Percentiles rank a stretch among this genome's conserved stretches.
phyloP scores from a whole-genome alignment of 495 filamentous ascomycete species.

The Lasiosphaeria miniovina region DNA sequence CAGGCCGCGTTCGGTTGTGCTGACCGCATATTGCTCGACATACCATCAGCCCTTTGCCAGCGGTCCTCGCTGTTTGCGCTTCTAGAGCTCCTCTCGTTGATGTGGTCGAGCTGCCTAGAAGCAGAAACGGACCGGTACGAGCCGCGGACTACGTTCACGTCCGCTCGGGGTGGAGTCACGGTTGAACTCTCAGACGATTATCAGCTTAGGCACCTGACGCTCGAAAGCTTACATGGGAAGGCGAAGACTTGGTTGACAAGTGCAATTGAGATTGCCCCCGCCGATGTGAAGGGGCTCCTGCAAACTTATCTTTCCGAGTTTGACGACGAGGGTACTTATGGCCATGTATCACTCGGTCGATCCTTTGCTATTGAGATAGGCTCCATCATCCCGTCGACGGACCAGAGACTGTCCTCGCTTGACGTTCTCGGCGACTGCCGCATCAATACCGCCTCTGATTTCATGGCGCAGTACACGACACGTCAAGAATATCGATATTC shows the following conservation, averaged over 20 bases:
- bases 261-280: constrained; percentile 78
- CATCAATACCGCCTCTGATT: constrained; percentile 89
- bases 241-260: constrained; percentile 76
- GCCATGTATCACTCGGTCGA: constrained; percentile 86
- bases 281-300: constrained; percentile 92
- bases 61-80: constrained; percentile 86
- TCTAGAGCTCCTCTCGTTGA: constrained; percentile 82
- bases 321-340: constrained; percentile 80
- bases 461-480: constrained; percentile 95
- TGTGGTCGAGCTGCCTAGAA: constrained; percentile 94
- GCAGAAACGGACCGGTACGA: constrained; percentile 91
- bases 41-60: constrained; percentile 88
- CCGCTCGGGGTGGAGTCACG: constrained; percentile 66
- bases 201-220: constrained; percentile 67
- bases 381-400: constrained; percentile 77
- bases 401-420: constrained; percentile 78
- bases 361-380: constrained; percentile 96
- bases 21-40: constrained; percentile 75
- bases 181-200: constrained; percentile 93
- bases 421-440: constrained; percentile 65
- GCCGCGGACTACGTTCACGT: constrained; percentile 75
- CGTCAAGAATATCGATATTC: constrained; percentile 88
- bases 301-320: constrained; percentile 95
- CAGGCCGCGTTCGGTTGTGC: constrained; percentile 76
- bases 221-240: constrained; percentile 70